A percentile compares a stretch with the other conserved stretches of the same genome.
These are phyloP conservation scores for Coemansia sp. DNA, from an alignment of 192 early-diverging fungal species.

Conservation along the genomic window DNA sequence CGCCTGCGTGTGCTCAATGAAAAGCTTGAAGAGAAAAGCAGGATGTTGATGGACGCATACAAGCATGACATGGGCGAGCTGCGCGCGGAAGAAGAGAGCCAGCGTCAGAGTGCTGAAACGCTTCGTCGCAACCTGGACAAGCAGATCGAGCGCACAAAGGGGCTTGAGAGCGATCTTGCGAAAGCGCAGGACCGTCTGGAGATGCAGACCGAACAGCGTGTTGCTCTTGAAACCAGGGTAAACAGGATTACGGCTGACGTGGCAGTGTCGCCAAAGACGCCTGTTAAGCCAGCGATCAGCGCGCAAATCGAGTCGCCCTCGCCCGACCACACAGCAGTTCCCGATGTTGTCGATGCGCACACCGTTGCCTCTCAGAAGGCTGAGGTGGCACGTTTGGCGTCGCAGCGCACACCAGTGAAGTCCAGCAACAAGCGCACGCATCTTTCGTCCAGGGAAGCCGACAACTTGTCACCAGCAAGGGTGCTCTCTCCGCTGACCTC, in stretches of 20 bases:
- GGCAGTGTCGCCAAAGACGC: conserved; percentile 3
- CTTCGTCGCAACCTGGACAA: conserved; percentile 23
- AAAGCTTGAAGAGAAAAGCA: conserved; percentile 50
- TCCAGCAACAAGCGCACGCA: conserved; percentile 27
- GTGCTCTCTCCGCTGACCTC: conserved; percentile 39
- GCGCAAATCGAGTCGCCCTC: background rate
- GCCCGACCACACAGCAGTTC: too few species aligned
- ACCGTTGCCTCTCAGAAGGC: conserved; percentile 9
- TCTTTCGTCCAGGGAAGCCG: conserved; percentile 1
- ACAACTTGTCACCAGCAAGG: conserved; percentile 11
- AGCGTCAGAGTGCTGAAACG: conserved; percentile 34
- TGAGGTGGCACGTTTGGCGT: conserved; percentile 20
- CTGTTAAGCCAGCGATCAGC: background rate
- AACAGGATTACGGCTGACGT: background rate
- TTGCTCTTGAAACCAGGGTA: conserved; percentile 14
- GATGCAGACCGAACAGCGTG: conserved; percentile 17
- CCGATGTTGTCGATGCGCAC: background rate
- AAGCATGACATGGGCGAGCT: conserved; percentile 40
- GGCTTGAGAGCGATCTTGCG: conserved; percentile 12
- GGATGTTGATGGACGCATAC: conserved; percentile 45
- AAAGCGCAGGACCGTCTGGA: conserved; percentile 20
- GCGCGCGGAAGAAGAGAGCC: conserved; percentile 38
- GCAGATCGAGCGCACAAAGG: background rate
- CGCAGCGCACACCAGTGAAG: conserved; percentile 28
- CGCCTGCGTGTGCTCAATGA: conserved; percentile 21